phyloP scores from a whole-genome alignment of 2,329 filamentous ascomycete species.

The Emericellopsis atlantica region DNA sequence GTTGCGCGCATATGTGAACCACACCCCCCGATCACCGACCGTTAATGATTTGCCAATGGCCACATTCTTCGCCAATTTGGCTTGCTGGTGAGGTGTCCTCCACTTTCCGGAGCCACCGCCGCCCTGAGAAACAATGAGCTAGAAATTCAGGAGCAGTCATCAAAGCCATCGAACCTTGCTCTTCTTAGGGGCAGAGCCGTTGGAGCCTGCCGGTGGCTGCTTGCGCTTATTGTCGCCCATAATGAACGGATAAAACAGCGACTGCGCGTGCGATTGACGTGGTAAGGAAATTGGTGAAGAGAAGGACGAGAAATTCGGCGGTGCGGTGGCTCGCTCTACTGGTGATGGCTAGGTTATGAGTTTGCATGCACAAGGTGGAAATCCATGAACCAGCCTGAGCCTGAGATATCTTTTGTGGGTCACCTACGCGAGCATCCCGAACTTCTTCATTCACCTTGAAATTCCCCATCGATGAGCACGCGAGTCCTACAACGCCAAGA shows the following conservation, averaged over 20 bases:
- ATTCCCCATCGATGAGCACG: too few species aligned
- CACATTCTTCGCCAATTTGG: slow-evolving; percentile 28
- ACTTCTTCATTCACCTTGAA: too few species aligned
- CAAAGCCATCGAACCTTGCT: slow-evolving; percentile 21
- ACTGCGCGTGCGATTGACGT: too few species aligned
- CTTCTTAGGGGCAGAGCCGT: slow-evolving; percentile 19
- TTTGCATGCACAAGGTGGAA: too few species aligned
- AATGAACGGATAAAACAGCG: neutral
- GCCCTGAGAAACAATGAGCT: neutral
- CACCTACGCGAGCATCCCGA: too few species aligned
- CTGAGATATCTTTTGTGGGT: too few species aligned
- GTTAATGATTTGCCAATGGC: slow-evolving; percentile 38
- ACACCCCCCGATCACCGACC: slow-evolving; percentile 61
- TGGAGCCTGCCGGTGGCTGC: slow-evolving; percentile 12
- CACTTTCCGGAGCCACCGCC: slow-evolving; percentile 31
- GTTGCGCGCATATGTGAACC: slow-evolving; percentile 63
- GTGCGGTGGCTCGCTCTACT: too few species aligned
- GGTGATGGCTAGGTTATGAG: too few species aligned
- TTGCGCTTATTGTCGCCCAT: slow-evolving; percentile 19
- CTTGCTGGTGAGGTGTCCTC: slow-evolving; percentile 47
- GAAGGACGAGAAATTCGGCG: too few species aligned
- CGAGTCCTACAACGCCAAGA: too few species aligned
- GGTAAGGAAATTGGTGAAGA: too few species aligned
- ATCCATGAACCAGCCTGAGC: too few species aligned
- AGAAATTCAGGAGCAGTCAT: neutral